Evolutionary conservation across 148 eudicot genomes (phyloP).

Genomic region (Nepenthes mirabilis): DNA sequence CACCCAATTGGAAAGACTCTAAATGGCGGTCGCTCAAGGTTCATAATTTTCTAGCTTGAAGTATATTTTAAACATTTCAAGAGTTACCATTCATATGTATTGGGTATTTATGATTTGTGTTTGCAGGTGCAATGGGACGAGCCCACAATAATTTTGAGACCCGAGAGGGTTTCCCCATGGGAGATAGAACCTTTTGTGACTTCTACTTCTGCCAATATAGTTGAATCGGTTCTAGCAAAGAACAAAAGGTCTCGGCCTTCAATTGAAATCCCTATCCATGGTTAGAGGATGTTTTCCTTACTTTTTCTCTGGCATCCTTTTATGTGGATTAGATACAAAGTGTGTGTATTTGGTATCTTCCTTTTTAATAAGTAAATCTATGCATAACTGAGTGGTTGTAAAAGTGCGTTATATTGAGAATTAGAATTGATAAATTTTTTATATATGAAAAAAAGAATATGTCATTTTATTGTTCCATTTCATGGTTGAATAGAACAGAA

Average conservation of each 20-base stretch:
- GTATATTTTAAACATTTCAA: neutral
- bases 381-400: too few relatives aligned
- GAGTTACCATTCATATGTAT: neutral
- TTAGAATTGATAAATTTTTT: too few relatives aligned
- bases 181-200: constrained; percentile 80
- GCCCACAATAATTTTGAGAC: constrained; percentile 63
- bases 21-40: constrained; percentile 91
- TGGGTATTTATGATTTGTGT: neutral
- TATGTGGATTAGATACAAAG: too few relatives aligned
- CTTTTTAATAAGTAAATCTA: too few relatives aligned
- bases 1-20: constrained; percentile 70
- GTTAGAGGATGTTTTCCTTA: constrained; percentile 24
- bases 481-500: too few relatives aligned
- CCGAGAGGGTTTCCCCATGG: constrained; percentile 93
- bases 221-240: constrained; percentile 32
- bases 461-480: too few relatives aligned
- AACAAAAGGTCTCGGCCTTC: constrained; percentile 60
- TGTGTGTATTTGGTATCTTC: too few relatives aligned
- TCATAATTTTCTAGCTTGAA: neutral
- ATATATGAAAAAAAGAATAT: too few relatives aligned
- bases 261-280: constrained; percentile 38
- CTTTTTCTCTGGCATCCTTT: neutral
- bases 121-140: constrained; percentile 97
- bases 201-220: constrained; percentile 26
- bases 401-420: too few relatives aligned